Conservation (phyloP, 176 grass and related monocot genomes). For the Oryza officinalis region DNA sequence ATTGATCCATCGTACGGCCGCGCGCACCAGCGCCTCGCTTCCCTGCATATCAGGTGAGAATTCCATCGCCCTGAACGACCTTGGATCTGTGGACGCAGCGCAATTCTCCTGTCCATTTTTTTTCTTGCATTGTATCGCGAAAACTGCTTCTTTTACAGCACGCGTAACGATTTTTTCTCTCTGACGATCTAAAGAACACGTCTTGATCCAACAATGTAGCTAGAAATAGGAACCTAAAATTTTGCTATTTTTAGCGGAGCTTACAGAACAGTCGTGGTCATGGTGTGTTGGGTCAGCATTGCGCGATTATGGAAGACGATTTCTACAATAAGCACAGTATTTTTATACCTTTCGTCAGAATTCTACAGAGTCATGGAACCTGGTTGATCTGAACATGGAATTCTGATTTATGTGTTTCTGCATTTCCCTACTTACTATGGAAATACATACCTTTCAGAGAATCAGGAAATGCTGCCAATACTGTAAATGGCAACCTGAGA, state of each 20-base stretch:
- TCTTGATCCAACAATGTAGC: constrained; percentile 25
- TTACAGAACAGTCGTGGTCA: constrained; percentile 24
- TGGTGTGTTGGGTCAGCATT: constrained; percentile 22
- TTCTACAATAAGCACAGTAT: constrained; percentile 4
- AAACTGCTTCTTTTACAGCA: background rate
- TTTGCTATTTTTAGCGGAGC: constrained; percentile 51
- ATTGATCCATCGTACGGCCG: constrained; percentile 76
- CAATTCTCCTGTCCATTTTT: background rate
- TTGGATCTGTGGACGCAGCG: constrained; percentile 30
- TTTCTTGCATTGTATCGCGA: background rate
- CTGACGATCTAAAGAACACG: background rate
- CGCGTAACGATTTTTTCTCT: constrained; percentile 3
- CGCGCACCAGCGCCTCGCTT: constrained; percentile 84
- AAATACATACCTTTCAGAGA: constrained; percentile 20
- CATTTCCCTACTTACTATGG: constrained; percentile 7
- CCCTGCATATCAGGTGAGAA: constrained; percentile 66
- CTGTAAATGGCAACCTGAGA: constrained; percentile 12
- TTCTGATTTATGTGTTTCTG: constrained; percentile 17
- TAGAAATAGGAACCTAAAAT: constrained; percentile 11
- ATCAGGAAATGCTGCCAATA: background rate
- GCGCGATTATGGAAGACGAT: constrained; percentile 2
- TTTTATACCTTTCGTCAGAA: constrained; percentile 2
- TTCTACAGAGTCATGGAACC: constrained; percentile 9
- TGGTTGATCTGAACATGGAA: constrained; percentile 30
- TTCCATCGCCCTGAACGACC: background rate